These are phyloP conservation scores for Heliocybe sulcata DNA, from an alignment of 1,284 basidiomycete species.

Conservation along the genomic window DNA sequence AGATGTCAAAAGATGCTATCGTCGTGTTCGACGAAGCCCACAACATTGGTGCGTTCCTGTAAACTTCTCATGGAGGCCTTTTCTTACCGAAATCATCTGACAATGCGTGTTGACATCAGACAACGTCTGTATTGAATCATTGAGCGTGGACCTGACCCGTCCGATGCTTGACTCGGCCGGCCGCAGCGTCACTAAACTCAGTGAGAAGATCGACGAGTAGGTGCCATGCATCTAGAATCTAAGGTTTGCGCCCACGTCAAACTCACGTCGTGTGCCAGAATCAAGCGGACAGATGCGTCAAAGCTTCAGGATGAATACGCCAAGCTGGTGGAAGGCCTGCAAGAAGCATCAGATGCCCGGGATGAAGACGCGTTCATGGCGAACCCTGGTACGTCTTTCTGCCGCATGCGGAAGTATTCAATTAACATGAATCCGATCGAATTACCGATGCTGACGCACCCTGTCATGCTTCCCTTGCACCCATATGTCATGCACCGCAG, in stretches of 20 bases:
- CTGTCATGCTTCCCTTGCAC: slow-evolving; percentile 2
- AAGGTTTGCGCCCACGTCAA: slow-evolving; percentile 4
- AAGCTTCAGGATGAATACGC: slow-evolving; percentile 97
- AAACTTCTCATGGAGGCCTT: not conserved
- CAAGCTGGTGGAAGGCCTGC: slow-evolving; percentile 94
- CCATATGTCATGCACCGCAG: slow-evolving; percentile 39
- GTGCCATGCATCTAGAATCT: not conserved
- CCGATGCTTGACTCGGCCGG: slow-evolving; percentile 97
- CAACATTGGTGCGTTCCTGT: slow-evolving; percentile 78
- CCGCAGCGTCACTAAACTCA: slow-evolving; percentile 82
- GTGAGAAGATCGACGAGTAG: slow-evolving; percentile 92
- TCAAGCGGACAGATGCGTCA: slow-evolving; percentile 89
- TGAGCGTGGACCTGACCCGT: slow-evolving; percentile 96
- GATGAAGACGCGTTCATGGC: slow-evolving; percentile 85
- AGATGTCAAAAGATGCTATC: slow-evolving; percentile 96
- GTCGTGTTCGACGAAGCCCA: slow-evolving; percentile 99
- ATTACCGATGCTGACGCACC: not conserved
- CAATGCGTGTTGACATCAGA: slow-evolving; percentile 37
- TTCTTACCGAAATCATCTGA: not conserved
- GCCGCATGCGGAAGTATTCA: not conserved
- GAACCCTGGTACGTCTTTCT: slow-evolving; percentile 65
- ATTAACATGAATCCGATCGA: not conserved
- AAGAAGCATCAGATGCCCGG: slow-evolving; percentile 56
- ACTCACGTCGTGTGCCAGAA: slow-evolving; percentile 40
- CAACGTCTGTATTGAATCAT: slow-evolving; percentile 98